A percentile compares a stretch with the other conserved stretches of the same genome.
Conservation (phyloP, 2,329 filamentous ascomycete species). For the Metarhizium brunneum region DNA sequence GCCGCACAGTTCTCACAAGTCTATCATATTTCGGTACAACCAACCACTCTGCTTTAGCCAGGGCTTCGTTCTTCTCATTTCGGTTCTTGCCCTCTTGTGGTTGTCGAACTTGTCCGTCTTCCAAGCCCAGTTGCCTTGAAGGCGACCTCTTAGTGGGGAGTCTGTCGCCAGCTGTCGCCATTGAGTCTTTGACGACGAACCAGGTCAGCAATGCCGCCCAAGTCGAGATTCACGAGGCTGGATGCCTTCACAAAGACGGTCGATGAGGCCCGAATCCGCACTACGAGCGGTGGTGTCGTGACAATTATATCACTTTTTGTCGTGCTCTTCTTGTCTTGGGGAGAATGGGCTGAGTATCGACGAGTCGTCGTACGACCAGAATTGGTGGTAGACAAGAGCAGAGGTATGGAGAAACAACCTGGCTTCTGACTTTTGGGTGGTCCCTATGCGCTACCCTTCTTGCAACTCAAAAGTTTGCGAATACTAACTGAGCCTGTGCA, state of each 20-base stretch:
- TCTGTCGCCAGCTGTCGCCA: not conserved
- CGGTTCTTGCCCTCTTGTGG: not conserved
- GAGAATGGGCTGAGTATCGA: constrained; percentile 93
- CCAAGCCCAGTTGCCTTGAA: not conserved
- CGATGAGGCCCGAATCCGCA: constrained; percentile 92
- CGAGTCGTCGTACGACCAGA: constrained; percentile 81
- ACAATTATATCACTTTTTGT: constrained; percentile 85
- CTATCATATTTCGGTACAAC: not conserved
- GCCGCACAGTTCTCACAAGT: not conserved
- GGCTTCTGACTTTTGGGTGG: not conserved
- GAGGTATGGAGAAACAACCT: constrained; percentile 52
- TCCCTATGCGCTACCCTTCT: not conserved
- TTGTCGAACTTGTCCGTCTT: not conserved
- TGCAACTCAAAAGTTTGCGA: not conserved
- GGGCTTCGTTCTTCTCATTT: not conserved
- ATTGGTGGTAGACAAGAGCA: constrained; percentile 89
- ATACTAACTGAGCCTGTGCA: constrained; percentile 25
- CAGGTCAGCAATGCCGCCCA: constrained; percentile 58
- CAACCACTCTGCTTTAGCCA: not conserved
- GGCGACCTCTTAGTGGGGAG: not conserved
- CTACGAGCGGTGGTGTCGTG: constrained; percentile 89
- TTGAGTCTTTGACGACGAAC: not conserved
- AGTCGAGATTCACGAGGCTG: constrained; percentile 90
- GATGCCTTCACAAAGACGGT: constrained; percentile 99
- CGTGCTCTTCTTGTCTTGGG: constrained; percentile 81